Evolutionary conservation across 805 yeast genomes (phyloP), one percentile per base, ranked within the genome.

Genomic region (Saccharomycopsis oosterbeekiorum): DNA sequence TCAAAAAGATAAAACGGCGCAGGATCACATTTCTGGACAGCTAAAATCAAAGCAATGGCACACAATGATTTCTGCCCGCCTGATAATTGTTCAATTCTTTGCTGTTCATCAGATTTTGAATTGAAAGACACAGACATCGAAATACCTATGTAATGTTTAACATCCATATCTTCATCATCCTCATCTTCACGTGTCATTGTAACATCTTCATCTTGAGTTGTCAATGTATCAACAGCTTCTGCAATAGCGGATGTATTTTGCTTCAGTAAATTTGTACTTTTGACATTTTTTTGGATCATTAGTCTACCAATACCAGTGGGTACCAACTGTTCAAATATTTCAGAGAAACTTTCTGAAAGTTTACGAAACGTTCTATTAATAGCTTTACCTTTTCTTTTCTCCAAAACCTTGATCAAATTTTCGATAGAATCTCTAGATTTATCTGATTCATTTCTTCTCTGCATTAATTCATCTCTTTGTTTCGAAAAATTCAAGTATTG

Each of bases 11-110:
- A 94, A 71, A 94, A 94, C 57, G 98, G 97, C 9, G 97, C 97
- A 11, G 98, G 98, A 67, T 94, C 98, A 65, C 96, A 89, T 69
- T 82, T 84, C 75, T 94, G 99, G 63, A 93, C 89, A 3, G 99
- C 97, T 62, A 94, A 78, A 66, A 94, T 92, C 58, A 94, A 79
- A 0, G 98, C 92, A 67, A 94, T 84, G 0, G 99, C 98, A 76
- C 98, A 92, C n/a, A 94, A 76, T 0, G 97, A 88, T 71, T 93
- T 93, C 70, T 94, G 99, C 11, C 99, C 99, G 50, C 99, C 99
- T 0, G 97, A 89, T 17, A 94, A 77, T 70, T 92, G 97, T 70
- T 90, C 96, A 61, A 93, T 86, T 64, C 88, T 79, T 64, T 86
- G 88, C 70, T 89, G 97, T 66, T 91, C 97, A 69, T 92, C 88